Conservation (phyloP, 495 filamentous ascomycete genomes). For the Penicillium diatomitis region DNA sequence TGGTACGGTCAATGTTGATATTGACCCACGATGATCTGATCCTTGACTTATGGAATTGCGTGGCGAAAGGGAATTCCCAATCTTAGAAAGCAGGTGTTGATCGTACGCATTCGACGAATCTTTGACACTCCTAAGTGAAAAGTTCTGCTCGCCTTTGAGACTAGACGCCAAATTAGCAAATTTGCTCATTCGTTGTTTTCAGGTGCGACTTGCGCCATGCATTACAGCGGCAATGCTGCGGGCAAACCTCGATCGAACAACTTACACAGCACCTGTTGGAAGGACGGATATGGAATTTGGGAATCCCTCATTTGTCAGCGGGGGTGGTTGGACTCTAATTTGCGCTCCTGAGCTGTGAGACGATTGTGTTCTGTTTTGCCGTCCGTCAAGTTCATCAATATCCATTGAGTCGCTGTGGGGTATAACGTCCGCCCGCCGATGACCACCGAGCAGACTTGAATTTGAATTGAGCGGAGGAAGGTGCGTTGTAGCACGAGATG, state of each 20-base stretch:
- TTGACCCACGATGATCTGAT: slow-evolving; percentile 42
- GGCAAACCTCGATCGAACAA: not conserved
- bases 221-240: no score
- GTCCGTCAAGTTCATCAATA: slow-evolving; percentile 31
- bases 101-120: slow-evolving; percentile 67
- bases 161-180: slow-evolving; percentile 24
- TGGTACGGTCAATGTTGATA: slow-evolving; percentile 39
- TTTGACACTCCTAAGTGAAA: slow-evolving; percentile 47
- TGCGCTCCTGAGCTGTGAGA: slow-evolving; percentile 29
- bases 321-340: slow-evolving; percentile 41
- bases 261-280: slow-evolving; percentile 40
- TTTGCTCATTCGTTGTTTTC: not conserved
- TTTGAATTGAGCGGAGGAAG: slow-evolving; percentile 42
- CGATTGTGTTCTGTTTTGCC: slow-evolving; percentile 21
- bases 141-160: slow-evolving; percentile 50
- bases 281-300: slow-evolving; percentile 32
- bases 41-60: slow-evolving; percentile 45
- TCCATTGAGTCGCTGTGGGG: slow-evolving; percentile 29
- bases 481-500: slow-evolving; percentile 17
- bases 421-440: slow-evolving; percentile 25
- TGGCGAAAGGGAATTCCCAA: slow-evolving; percentile 54
- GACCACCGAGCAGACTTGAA: slow-evolving; percentile 46
- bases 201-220: no score
- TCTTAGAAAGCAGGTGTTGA: slow-evolving; percentile 67
- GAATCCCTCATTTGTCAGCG: slow-evolving; percentile 35